These are phyloP conservation scores for Aschersonia sp. DNA, from an alignment of 2,329 filamentous ascomycete species.

Conservation along the genomic window DNA sequence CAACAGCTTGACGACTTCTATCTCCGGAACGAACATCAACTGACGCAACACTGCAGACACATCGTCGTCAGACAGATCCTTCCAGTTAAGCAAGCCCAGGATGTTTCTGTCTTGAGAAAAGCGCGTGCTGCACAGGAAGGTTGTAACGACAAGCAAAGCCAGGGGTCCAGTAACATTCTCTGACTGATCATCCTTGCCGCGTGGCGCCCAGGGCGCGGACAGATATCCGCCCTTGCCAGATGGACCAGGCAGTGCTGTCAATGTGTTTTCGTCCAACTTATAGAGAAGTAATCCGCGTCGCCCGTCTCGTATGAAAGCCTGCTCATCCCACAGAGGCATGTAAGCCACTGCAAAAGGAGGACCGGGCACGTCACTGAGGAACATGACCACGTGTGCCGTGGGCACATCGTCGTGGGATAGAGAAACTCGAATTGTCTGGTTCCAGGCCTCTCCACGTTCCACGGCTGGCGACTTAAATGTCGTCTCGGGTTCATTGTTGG, in stretches of 20 bases:
- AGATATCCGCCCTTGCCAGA: conserved; percentile 77
- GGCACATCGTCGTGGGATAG: conserved; percentile 69
- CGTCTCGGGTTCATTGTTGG: conserved; percentile 64
- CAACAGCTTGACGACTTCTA: conserved; percentile 91
- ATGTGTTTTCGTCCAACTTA: conserved; percentile 82
- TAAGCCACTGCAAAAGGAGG: conserved; percentile 85
- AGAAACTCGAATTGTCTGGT: conserved; percentile 70
- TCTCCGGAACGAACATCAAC: conserved; percentile 87
- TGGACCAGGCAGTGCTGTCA: conserved; percentile 44
- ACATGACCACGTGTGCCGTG: conserved; percentile 76
- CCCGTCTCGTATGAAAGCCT: conserved; percentile 81
- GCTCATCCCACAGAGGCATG: conserved; percentile 85
- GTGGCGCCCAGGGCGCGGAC: conserved; percentile 63
- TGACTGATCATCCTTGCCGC: conserved; percentile 49
- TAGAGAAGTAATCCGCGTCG: conserved; percentile 71
- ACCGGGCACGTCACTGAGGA: conserved; percentile 71
- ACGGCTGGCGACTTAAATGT: conserved; percentile 79
- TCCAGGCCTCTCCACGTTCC: conserved; percentile 72
- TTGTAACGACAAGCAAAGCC: conserved; percentile 65
- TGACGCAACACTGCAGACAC: conserved; percentile 64
- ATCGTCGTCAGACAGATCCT: conserved; percentile 55
- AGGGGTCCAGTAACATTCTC: conserved; percentile 69
- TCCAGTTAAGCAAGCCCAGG: conserved; percentile 76
- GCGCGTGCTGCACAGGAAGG: conserved; percentile 84
- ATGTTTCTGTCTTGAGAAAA: conserved; percentile 88